Evolutionary conservation across 306 rosid genomes (phyloP), one percentile per base, ranked within the genome.

Genomic region (Fagus crenata): DNA sequence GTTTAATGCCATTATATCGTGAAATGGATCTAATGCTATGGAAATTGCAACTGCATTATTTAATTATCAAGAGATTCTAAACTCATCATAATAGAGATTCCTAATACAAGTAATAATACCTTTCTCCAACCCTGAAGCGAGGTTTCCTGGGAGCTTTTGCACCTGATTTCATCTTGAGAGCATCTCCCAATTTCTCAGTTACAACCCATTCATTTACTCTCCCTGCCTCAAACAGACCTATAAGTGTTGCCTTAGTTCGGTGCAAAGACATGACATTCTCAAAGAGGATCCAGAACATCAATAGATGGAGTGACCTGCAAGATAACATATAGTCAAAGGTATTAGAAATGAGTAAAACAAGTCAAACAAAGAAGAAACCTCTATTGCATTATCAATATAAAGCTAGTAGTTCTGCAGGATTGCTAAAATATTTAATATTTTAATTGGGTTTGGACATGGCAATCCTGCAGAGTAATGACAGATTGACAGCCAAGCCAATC

Each of bases 261-360:
- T 92, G 98, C 83, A 92, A 81, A 46, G 98, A 92, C 98, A 92
- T 94, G 68, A 94, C 97, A 68, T 94, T 94, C 84, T 94, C 97
- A 71, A 92, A 94, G 17, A 90, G 95, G 75, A 94, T 89, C 98
- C 97, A 94, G 82, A 94, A 92, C 72, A 92, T 76, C 79, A 92
- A 5, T 36, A 94, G 83, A 87, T 94, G 97, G 78, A 90, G 76
- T 82, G 97, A 94, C 82, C 96, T 94, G 92, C 81, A 81, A 60
- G 12, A 74, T 71, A 58, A 53, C 39, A 68, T 28, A 17, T 2
- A 37, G 49, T 39, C 15, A n/a, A 39, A 17, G 22, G 28, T 63
- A 6, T 14, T 35, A 14, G 69, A 63, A 36, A 63, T 35, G 1
- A 67, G 67, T 59, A 69, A 7, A 53, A 73, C 17, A 13, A 35